Percentiles rank a stretch among this genome's conserved stretches.
Evolutionary conservation across 352 stramenopile genomes (phyloP).

Genomic region (Phytophthora pseudosyringae): DNA sequence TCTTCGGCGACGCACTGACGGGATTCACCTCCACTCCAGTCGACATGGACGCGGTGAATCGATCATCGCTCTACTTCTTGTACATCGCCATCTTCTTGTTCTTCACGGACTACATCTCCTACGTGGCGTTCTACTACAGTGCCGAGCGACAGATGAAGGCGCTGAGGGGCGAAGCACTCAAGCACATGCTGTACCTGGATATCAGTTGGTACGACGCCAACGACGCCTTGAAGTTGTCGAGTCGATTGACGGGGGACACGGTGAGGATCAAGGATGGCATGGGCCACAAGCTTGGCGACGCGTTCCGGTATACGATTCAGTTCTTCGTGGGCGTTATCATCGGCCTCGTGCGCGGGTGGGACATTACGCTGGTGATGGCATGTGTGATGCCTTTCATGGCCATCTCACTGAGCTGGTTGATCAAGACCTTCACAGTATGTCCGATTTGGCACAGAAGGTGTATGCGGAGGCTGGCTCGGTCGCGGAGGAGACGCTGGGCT

Average conservation of each 20-base stretch:
- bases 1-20: conserved; percentile 48
- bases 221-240: conserved; percentile 43
- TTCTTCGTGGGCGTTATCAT: conserved; percentile 49
- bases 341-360: conserved; percentile 47
- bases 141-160: conserved; percentile 49
- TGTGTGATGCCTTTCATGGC: conserved; percentile 44
- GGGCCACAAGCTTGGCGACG: conserved; percentile 51
- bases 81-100: conserved; percentile 48
- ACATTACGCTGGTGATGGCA: conserved; percentile 52
- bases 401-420: conserved; percentile 39
- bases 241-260: conserved; percentile 46
- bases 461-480: conserved; percentile 58
- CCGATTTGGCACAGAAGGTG: conserved; percentile 42
- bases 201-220: conserved; percentile 50
- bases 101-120: conserved; percentile 21
- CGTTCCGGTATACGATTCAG: conserved; percentile 35
- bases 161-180: conserved; percentile 37
- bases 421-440: conserved; percentile 40
- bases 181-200: conserved; percentile 53
- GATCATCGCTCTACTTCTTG: conserved; percentile 36
- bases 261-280: conserved; percentile 59
- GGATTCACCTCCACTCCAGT: conserved; percentile 37
- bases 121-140: conserved; percentile 22
- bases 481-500: conserved; percentile 50
- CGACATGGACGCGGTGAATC: conserved; percentile 36